Conservation (phyloP, 2,329 filamentous ascomycete species). For the Torrubiellomyces zombiae region DNA sequence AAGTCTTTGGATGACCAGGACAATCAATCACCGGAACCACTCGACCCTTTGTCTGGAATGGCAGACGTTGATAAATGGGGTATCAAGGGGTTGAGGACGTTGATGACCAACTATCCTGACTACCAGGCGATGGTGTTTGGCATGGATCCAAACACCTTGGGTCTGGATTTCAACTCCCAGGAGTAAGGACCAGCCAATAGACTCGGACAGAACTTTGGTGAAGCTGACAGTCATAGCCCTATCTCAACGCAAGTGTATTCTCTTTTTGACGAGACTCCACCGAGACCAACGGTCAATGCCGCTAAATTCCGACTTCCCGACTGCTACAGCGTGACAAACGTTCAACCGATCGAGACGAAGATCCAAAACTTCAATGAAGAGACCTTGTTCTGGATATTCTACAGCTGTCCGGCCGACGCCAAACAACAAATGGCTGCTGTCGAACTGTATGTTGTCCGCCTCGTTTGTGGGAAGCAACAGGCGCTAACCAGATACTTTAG, state of each 20-base stretch:
- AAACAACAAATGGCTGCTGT: slow-evolving; percentile 47
- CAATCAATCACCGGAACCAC: slow-evolving; percentile 20
- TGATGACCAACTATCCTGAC: slow-evolving; percentile 48
- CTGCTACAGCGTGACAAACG: slow-evolving; percentile 50
- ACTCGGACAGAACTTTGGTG: too few relatives aligned
- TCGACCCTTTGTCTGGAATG: slow-evolving; percentile 46
- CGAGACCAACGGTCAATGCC: slow-evolving; percentile 32
- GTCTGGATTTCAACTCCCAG: slow-evolving; percentile 38
- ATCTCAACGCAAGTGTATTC: slow-evolving; percentile 45
- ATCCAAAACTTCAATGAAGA: slow-evolving; percentile 52
- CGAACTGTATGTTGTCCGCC: slow-evolving; percentile 34
- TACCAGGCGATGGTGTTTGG: slow-evolving; percentile 45
- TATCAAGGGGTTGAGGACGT: slow-evolving; percentile 42
- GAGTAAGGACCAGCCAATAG: slow-evolving; percentile 35
- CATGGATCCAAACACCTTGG: slow-evolving; percentile 39
- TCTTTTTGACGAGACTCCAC: slow-evolving; percentile 41
- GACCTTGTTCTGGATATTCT: slow-evolving; percentile 54
- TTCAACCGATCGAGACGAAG: slow-evolving; percentile 47
- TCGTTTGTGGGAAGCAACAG: not conserved
- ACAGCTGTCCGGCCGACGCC: slow-evolving; percentile 44
- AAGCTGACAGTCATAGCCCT: slow-evolving; percentile 19
- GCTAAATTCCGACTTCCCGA: slow-evolving; percentile 43
- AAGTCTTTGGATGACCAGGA: slow-evolving; percentile 29
- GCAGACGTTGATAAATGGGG: slow-evolving; percentile 47
- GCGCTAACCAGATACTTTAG: slow-evolving; percentile 17